Evolutionary conservation across 805 yeast species (phyloP).

Genomic region (Ogataea trehaloabstinens): DNA sequence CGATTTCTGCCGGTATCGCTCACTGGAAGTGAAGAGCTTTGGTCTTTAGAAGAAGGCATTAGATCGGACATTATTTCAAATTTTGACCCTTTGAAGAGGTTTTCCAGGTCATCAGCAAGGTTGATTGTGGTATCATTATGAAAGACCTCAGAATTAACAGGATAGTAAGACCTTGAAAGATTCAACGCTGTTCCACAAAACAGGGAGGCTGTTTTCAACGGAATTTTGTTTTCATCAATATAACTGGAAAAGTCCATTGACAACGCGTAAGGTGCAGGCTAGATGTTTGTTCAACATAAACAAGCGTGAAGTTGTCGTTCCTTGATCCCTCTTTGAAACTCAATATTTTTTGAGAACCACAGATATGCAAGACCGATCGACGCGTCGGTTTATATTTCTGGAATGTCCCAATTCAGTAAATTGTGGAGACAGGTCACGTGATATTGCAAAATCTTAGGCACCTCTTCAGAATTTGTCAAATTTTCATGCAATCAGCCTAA

Average conservation of each 20-base stretch:
- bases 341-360: too few relatives aligned
- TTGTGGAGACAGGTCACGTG: slow-evolving; percentile 16
- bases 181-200: slow-evolving; percentile 5
- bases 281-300: too few relatives aligned
- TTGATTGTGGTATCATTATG: too few relatives aligned
- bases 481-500: not conserved
- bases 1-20: slow-evolving; percentile 4
- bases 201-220: slow-evolving; percentile 5
- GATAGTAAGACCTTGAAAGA: not conserved
- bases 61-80: slow-evolving; percentile 9
- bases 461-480: not conserved
- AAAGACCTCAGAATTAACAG: not conserved
- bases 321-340: not conserved
- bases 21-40: slow-evolving; percentile 5
- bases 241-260: slow-evolving; percentile 13
- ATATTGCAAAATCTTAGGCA: slow-evolving; percentile 8
- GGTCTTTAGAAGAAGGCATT: slow-evolving; percentile 9
- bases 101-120: slow-evolving; percentile 11
- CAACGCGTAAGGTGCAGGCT: too few relatives aligned
- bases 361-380: too few relatives aligned
- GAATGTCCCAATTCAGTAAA: not conserved
- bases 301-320: too few relatives aligned
- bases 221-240: slow-evolving; percentile 7
- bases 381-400: too few relatives aligned
- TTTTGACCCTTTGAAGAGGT: slow-evolving; percentile 8